Base-by-base conservation (phyloP, 1,284 basidiomycete genomes). In the Moesziomyces globuligerus region DNA sequence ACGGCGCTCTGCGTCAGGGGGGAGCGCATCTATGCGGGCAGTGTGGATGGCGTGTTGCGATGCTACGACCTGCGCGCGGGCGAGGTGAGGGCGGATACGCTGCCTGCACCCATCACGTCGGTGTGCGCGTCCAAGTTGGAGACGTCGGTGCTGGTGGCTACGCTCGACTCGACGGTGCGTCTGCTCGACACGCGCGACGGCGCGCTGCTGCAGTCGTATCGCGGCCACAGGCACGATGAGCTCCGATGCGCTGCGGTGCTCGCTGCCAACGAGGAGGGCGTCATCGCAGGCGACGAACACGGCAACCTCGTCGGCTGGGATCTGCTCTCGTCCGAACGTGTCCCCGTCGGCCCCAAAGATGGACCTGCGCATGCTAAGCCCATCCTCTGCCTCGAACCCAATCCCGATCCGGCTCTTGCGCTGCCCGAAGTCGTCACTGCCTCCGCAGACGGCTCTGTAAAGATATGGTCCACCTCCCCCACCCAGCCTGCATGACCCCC, bases 1-100 rank as follows among this genome's bases (percentile, higher is more conserved):
- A 68, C 72, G 0, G 47, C 61, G 8, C 83, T 98, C n/a, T 66
- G 60, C 83, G 65, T 79, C 86, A 36, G 87, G 88, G 29, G 42
- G 1, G 54, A 51, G 18, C 17, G 87, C 55, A 87, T 98, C 69
- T 69, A 66, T 24, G 87, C 92, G 0, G 92, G 92, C 1, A 93
- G 91, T 0, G 90, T 95, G 2, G 96, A 99, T 73, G 95, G 96
- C 1, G 87, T 90, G 75, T 88, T 97, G 29, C 88, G 96, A 21
- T 91, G 90, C 1, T 98, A 98, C 83, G 96, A 98, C 83, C 84
- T 98, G 28, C 89, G 95, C 43, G 92, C 90, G 85, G 96, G 96
- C 21, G 88, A 94, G 81, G 84, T 97, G 25, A 88, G 90, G 4
- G 87, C 90, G 44, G 96, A 99, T 83, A 93, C 89, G 74, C 87